A percentile compares a stretch with the other conserved stretches of the same genome.
Evolutionary conservation across 306 rosid species (phyloP).

Genomic region (Argentina anserina): DNA sequence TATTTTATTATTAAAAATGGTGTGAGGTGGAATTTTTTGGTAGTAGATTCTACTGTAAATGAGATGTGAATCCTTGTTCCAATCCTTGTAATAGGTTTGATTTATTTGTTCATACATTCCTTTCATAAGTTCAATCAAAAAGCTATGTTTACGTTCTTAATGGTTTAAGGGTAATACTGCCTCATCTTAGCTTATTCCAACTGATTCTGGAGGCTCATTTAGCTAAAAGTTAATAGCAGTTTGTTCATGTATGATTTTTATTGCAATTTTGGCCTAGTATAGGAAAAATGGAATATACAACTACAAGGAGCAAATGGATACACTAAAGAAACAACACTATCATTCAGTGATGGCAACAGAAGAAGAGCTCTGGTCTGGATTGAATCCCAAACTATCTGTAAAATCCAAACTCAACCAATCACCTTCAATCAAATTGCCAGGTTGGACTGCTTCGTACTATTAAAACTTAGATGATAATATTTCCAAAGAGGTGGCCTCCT

Average conservation of each 20-base stretch:
- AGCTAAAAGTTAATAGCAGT: not conserved
- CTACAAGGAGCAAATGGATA: not conserved
- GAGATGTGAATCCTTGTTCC: not conserved
- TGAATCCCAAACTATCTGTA: constrained; percentile 23
- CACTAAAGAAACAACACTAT: not conserved
- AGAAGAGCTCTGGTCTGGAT: constrained; percentile 10
- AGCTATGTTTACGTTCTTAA: not conserved
- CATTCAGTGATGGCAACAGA: not conserved
- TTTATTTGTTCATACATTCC: not conserved
- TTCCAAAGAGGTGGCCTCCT: not conserved
- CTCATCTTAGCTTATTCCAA: too few species aligned
- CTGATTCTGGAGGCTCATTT: not conserved
- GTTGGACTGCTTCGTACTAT: constrained; percentile 8
- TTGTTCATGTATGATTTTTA: not conserved
- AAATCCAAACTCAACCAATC: constrained; percentile 43
- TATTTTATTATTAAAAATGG: not conserved
- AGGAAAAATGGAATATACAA: not conserved
- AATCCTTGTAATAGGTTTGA: not conserved
- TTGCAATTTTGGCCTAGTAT: not conserved
- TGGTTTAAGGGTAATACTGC: too few species aligned
- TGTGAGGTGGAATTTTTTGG: not conserved
- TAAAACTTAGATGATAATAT: constrained; percentile 7
- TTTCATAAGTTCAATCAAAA: not conserved
- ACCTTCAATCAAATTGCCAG: constrained; percentile 24
- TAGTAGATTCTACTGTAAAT: not conserved